phyloP scores from a whole-genome alignment of 176 grass and related monocot species.

The Bromus sterilis region DNA sequence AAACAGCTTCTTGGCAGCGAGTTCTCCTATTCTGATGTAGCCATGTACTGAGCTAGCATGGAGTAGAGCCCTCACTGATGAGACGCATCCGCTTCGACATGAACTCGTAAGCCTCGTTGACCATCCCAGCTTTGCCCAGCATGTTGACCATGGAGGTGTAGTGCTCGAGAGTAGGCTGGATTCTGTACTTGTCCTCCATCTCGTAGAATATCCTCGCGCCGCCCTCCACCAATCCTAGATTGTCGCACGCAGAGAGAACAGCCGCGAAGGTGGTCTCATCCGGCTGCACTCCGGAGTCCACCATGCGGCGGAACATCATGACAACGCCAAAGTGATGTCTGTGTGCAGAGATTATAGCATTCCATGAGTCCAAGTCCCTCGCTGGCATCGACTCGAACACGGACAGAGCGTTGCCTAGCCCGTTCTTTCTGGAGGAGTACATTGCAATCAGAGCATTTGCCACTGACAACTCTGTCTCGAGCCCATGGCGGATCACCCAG shows the following conservation, averaged over 20 bases:
- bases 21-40: constrained; percentile 20
- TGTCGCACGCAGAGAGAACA: constrained; percentile 38
- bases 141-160: constrained; percentile 46
- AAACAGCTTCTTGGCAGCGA: constrained; percentile 17
- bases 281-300: constrained; percentile 29
- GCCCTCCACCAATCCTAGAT: constrained; percentile 43
- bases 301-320: constrained; percentile 39
- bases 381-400: constrained; percentile 38
- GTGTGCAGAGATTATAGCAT: constrained; percentile 43
- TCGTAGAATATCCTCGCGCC: constrained; percentile 37
- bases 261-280: constrained; percentile 35
- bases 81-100: constrained; percentile 14
- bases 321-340: constrained; percentile 16
- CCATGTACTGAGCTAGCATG: constrained; percentile 33
- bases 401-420: constrained; percentile 5
- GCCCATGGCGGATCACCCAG: constrained; percentile 49
- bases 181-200: constrained; percentile 40
- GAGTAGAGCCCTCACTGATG: constrained; percentile 36
- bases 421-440: constrained; percentile 40
- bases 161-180: constrained; percentile 44
- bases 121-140: constrained; percentile 36
- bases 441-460: constrained; percentile 43
- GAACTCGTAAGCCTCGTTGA: constrained; percentile 40
- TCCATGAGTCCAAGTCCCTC: constrained; percentile 51
- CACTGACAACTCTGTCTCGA: constrained; percentile 24